Conservation (phyloP, 768 basidiomycete genomes). For the Podaxis sp. region DNA sequence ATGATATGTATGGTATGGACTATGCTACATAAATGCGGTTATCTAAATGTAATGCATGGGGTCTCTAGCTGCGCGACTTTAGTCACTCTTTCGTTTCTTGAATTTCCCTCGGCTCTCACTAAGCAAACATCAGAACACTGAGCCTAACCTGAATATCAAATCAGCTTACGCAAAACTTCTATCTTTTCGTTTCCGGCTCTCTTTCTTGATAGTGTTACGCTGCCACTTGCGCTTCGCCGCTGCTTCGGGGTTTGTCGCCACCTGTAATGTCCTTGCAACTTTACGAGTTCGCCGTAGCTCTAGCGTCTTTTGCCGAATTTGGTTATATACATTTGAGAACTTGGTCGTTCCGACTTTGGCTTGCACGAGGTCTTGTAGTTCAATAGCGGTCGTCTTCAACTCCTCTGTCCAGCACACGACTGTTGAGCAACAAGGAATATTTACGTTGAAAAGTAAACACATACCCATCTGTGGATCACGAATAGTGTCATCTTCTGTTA, state of each 20-base stretch:
- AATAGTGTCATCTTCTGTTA: slow-evolving; percentile 83
- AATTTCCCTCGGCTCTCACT: slow-evolving; percentile 48
- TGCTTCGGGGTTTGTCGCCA: slow-evolving; percentile 66
- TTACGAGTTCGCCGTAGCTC: slow-evolving; percentile 70
- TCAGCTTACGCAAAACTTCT: slow-evolving; percentile 25
- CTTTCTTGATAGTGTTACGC: slow-evolving; percentile 74
- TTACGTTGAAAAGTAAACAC: slow-evolving; percentile 19
- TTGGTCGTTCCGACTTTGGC: slow-evolving; percentile 81
- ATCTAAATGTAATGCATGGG: not conserved
- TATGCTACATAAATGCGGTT: slow-evolving; percentile 2
- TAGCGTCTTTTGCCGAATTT: slow-evolving; percentile 68
- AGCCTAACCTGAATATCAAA: not conserved
- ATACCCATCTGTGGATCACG: slow-evolving; percentile 75
- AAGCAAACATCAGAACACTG: slow-evolving; percentile 1
- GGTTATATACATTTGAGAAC: slow-evolving; percentile 77
- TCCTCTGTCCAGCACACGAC: slow-evolving; percentile 53
- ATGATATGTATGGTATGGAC: not conserved
- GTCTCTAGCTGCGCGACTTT: not conserved
- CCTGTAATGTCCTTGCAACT: slow-evolving; percentile 53
- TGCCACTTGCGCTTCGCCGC: slow-evolving; percentile 74
- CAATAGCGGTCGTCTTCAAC: slow-evolving; percentile 71
- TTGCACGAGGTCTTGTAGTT: slow-evolving; percentile 87
- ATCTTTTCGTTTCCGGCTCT: slow-evolving; percentile 78
- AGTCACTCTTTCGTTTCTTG: slow-evolving; percentile 40
- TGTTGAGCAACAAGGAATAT: not conserved